Evolutionary conservation across 2,329 filamentous ascomycete species (phyloP).

Genomic region (Fusarium irregulare): DNA sequence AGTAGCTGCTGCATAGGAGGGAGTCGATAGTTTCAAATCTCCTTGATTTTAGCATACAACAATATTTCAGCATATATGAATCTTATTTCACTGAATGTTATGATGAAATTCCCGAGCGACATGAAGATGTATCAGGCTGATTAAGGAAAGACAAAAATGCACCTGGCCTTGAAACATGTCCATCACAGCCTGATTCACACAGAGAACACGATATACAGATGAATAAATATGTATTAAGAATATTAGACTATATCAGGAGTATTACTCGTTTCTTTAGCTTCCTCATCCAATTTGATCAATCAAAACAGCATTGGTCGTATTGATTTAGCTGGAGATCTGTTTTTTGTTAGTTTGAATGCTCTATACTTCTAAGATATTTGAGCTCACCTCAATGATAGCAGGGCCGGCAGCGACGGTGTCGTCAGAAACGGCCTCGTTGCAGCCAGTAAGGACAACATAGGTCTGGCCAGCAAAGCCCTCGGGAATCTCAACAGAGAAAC

Average conservation of each 20-base stretch:
- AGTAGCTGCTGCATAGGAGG: background rate
- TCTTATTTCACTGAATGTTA: too few species aligned
- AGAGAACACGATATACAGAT: background rate
- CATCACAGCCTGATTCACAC: too few species aligned
- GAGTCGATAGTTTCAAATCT: background rate
- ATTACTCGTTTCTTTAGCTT: too few species aligned
- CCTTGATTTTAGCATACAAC: too few species aligned
- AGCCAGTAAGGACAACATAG: slow-evolving; percentile 54
- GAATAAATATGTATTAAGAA: slow-evolving; percentile 2
- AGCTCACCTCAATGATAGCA: slow-evolving; percentile 48
- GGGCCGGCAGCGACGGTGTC: slow-evolving; percentile 54
- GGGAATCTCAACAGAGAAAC: slow-evolving; percentile 43
- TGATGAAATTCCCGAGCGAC: too few species aligned
- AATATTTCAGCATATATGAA: too few species aligned
- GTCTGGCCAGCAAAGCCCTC: slow-evolving; percentile 53
- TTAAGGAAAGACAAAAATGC: too few species aligned
- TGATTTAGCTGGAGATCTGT: slow-evolving; percentile 29
- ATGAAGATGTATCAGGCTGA: fast-evolving
- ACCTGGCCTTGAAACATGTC: too few species aligned
- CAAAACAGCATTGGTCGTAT: background rate
- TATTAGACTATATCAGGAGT: background rate
- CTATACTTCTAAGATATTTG: too few species aligned
- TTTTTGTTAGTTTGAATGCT: background rate
- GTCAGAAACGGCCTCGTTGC: slow-evolving; percentile 50
- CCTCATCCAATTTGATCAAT: background rate